phyloP scores from a whole-genome alignment of 2,329 filamentous ascomycete genomes.

The Xylariaceae sp. region DNA sequence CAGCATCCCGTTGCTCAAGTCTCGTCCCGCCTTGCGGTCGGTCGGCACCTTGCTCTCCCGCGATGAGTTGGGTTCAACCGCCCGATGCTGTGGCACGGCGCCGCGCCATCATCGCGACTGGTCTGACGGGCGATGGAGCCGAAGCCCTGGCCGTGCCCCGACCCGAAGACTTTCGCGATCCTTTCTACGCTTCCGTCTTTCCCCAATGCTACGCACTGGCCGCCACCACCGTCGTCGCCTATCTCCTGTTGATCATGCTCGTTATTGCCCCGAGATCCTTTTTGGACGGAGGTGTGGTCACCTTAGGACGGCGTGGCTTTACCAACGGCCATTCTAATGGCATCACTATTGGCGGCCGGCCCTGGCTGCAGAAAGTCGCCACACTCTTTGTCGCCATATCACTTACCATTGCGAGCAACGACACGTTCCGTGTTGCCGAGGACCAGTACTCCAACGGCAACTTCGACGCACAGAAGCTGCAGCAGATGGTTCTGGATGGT shows the following conservation, averaged over 20 bases:
- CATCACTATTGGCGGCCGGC: constrained; percentile 83
- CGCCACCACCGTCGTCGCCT: constrained; percentile 84
- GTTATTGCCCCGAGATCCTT: constrained; percentile 94
- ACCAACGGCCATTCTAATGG: constrained; percentile 76
- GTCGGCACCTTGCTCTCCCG: constrained; percentile 21
- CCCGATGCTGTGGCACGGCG: constrained; percentile 35
- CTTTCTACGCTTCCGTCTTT: constrained; percentile 90
- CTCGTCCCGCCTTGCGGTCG: constrained; percentile 21
- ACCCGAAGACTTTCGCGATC: constrained; percentile 69
- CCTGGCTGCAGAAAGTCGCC: constrained; percentile 86
- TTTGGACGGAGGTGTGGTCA: constrained; percentile 78
- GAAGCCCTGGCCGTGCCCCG: constrained; percentile 34
- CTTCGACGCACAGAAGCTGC: constrained; percentile 74
- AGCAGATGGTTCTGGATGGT: constrained; percentile 75
- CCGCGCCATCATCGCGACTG: constrained; percentile 39
- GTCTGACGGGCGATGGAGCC: constrained; percentile 37
- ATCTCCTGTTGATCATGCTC: constrained; percentile 89
- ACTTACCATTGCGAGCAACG: constrained; percentile 85
- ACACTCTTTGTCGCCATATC: constrained; percentile 74
- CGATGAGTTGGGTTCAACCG: constrained; percentile 9
- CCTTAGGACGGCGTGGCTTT: constrained; percentile 77
- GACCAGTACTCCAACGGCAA: constrained; percentile 74
- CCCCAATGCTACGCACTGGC: constrained; percentile 92
- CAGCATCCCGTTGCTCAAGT: constrained; percentile 14
- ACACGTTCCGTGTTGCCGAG: constrained; percentile 83